These are phyloP conservation scores for Leccinum disarticulatum DNA, from an alignment of 768 basidiomycete species.

Conservation along the genomic window DNA sequence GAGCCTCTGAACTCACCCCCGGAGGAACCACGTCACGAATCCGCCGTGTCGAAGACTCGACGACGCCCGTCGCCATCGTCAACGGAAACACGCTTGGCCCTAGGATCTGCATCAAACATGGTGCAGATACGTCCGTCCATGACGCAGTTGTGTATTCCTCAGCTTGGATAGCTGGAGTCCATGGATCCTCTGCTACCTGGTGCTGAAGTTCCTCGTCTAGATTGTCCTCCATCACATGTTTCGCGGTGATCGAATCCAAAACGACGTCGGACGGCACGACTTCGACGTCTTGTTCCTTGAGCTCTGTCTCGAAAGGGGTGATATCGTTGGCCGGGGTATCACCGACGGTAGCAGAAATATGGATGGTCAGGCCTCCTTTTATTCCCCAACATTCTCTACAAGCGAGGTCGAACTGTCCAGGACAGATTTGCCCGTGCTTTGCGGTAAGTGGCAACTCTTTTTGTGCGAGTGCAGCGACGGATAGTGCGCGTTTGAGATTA, in stretches of 20 bases:
- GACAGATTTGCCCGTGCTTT: slow-evolving; percentile 37
- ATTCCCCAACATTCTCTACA: slow-evolving; percentile 52
- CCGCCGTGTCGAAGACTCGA: slow-evolving; percentile 61
- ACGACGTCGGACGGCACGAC: slow-evolving; percentile 23
- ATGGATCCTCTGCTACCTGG: slow-evolving; percentile 23
- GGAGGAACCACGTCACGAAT: slow-evolving; percentile 49
- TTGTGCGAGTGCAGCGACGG: slow-evolving; percentile 38
- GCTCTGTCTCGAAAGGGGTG: slow-evolving; percentile 36
- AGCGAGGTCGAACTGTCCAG: slow-evolving; percentile 46
- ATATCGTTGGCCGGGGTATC: neutral
- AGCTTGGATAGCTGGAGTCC: slow-evolving; percentile 22
- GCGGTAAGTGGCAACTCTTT: slow-evolving; percentile 44
- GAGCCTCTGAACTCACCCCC: slow-evolving; percentile 6
- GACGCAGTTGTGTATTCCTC: slow-evolving; percentile 29
- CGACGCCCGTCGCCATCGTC: slow-evolving; percentile 59
- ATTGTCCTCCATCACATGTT: slow-evolving; percentile 33
- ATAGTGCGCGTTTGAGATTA: slow-evolving; percentile 46
- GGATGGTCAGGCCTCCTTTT: slow-evolving; percentile 34
- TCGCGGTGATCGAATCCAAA: slow-evolving; percentile 29
- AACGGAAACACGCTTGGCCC: slow-evolving; percentile 57
- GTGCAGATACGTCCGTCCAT: slow-evolving; percentile 28
- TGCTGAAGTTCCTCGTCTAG: slow-evolving; percentile 17
- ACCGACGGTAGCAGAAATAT: slow-evolving; percentile 12
- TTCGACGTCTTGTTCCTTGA: slow-evolving; percentile 36
- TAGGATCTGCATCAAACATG: slow-evolving; percentile 41